Conservation (phyloP, 768 basidiomycete genomes). For the Rhodotorula taiwanensis region DNA sequence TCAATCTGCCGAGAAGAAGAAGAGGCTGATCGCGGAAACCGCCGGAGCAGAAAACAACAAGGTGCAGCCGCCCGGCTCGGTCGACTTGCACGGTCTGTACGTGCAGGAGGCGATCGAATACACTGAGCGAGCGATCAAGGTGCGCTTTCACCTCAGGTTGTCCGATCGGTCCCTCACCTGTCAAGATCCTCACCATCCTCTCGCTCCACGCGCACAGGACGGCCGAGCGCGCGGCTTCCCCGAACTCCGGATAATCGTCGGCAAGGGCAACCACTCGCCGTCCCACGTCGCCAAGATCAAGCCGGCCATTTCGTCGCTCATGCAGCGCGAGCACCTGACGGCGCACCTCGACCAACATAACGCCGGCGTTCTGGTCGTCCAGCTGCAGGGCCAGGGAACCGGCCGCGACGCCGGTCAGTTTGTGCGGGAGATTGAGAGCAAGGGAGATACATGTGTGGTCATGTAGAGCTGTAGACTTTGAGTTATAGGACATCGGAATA, state of each 20-base stretch:
- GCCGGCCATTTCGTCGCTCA: constrained; percentile 81
- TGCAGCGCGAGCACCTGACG: constrained; percentile 62
- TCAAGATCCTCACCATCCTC: neutral
- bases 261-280: constrained; percentile 69
- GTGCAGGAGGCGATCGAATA: constrained; percentile 81
- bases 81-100: constrained; percentile 86
- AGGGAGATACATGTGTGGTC: constrained; percentile 13
- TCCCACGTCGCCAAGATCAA: constrained; percentile 75
- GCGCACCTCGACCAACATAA: constrained; percentile 74
- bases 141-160: neutral
- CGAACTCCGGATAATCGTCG: constrained; percentile 75
- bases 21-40: neutral
- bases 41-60: constrained; percentile 69
- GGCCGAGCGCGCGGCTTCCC: constrained; percentile 60
- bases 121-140: constrained; percentile 61
- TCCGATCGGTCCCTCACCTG: neutral
- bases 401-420: constrained; percentile 22
- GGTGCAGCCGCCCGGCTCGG: constrained; percentile 64
- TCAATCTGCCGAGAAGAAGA: too few relatives aligned
- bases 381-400: constrained; percentile 50
- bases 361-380: constrained; percentile 73
- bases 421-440: constrained; percentile 22
- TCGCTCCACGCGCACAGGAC: constrained; percentile 43
- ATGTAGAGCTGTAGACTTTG: constrained; percentile 18
- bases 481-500: neutral